phyloP scores from a whole-genome alignment of 257 asterid genomes.

The Apocynum venetum region DNA sequence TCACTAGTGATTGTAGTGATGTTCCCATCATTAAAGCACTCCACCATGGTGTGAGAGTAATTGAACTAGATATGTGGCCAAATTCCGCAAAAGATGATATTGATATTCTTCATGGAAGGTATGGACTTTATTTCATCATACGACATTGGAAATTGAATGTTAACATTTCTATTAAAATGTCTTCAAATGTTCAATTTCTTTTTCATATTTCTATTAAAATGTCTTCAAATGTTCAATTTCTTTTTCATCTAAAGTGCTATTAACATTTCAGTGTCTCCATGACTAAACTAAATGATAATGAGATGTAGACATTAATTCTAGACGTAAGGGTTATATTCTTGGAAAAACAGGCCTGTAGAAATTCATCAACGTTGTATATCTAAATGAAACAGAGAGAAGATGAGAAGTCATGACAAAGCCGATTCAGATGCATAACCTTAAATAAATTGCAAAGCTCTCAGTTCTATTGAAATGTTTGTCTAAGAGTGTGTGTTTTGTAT shows the following conservation, averaged over 20 bases:
- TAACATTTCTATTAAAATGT: too few species aligned
- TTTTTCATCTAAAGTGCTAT: too few species aligned
- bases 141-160: too few species aligned
- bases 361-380: not conserved
- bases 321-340: not conserved
- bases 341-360: not conserved
- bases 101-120: slow-evolving; percentile 83
- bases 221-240: too few species aligned
- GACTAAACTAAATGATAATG: too few species aligned
- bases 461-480: not conserved
- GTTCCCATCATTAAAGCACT: slow-evolving; percentile 63
- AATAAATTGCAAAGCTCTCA: not conserved
- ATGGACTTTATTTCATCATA: not conserved
- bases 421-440: not conserved
- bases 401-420: not conserved
- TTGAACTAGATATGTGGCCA: slow-evolving; percentile 89
- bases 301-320: too few species aligned
- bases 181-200: too few species aligned
- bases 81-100: slow-evolving; percentile 63
- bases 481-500: not conserved
- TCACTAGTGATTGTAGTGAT: slow-evolving; percentile 69
- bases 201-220: too few species aligned
- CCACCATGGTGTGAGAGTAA: slow-evolving; percentile 62
- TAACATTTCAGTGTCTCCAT: too few species aligned
- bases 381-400: not conserved